Base-by-base conservation (phyloP, 1,284 basidiomycete species). In the Vanrija humicola region DNA sequence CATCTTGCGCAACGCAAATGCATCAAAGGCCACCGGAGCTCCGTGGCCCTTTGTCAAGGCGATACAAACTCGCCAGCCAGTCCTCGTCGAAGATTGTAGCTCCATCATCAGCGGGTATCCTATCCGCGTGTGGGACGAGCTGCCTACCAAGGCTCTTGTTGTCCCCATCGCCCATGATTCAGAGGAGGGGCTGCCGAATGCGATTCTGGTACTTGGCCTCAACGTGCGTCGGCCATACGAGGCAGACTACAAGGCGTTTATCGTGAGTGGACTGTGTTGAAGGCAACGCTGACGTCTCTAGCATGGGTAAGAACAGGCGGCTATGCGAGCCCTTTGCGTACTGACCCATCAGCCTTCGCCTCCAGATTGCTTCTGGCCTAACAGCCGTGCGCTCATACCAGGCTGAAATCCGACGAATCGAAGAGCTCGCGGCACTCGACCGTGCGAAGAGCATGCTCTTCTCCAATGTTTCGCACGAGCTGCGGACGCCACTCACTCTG, bases 341-440 rank as follows among this genome's bases (percentile, higher is more conserved):
- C 47, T 58, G 43, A 62, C 29, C 7, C 19, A 21, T 23, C 47
- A 47, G 48, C 42, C 34, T 56, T 56, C 62, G 63, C 1, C 48
- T 75, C 1, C 58, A 67, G 18, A 56, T 67, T 26, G 55, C 57
- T 14, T 52, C 57, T 2, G 58, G 54, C 6, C 50, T 68, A n/a
- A 50, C 54, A 0, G 59, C 62, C 7, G 63, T 67, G 0, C 55
- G 62, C 25, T 61, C 60, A 0, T 61, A 66, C 49, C 65, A 71
- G 40, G 53, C 58, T 18, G 72, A 74, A 42, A 53, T 57, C 18
- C 58, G 65, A 21, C 68, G 74, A 6, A 68, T 77, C 1, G 73
- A 78, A 16, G 76, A 78, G 38, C 68, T 78, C 6, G 72, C 75
- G 9, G 65, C 68, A 3, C 63, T 80, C n/a, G 77, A 79, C 46